A percentile compares a stretch with the other conserved stretches of the same genome.
These are phyloP conservation scores for Globisporangium alternatum DNA, from an alignment of 352 stramenopile genomes.

Conservation along the genomic window DNA sequence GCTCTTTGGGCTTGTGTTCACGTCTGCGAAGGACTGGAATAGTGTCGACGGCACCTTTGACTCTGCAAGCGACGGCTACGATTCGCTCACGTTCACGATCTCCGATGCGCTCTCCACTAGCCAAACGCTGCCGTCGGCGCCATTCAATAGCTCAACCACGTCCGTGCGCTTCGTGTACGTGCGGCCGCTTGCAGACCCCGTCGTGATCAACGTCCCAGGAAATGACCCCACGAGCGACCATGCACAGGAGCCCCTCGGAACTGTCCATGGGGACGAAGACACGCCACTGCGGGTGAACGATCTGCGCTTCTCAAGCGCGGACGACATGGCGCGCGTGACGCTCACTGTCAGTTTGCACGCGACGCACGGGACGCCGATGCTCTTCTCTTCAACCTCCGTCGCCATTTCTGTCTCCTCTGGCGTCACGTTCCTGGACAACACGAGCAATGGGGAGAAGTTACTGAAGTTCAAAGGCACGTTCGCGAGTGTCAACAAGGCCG, in stretches of 20 bases:
- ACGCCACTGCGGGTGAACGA: constrained; percentile 24
- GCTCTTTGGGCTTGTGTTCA: constrained; percentile 45
- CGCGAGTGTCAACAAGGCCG: constrained; percentile 36
- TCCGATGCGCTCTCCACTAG: constrained; percentile 25
- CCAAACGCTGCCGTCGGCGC: not conserved
- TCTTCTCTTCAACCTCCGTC: constrained; percentile 7
- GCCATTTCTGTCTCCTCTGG: constrained; percentile 6
- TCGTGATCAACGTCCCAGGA: constrained; percentile 25
- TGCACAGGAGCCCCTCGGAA: constrained; percentile 16
- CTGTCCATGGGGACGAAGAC: constrained; percentile 51
- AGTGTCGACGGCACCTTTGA: constrained; percentile 35
- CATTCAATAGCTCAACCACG: constrained; percentile 32
- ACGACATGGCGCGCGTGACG: constrained; percentile 35
- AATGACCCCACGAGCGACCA: constrained; percentile 34
- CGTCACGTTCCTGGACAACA: constrained; percentile 26
- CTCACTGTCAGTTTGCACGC: constrained; percentile 19
- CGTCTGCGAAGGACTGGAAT: constrained; percentile 64
- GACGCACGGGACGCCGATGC: constrained; percentile 7
- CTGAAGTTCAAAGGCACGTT: constrained; percentile 39
- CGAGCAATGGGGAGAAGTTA: constrained; percentile 6
- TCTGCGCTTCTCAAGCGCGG: constrained; percentile 41
- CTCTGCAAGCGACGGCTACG: constrained; percentile 27
- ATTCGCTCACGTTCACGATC: constrained; percentile 39
- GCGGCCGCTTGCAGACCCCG: constrained; percentile 24
- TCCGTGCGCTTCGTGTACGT: constrained; percentile 38